Evolutionary conservation across 345 rosid genomes (phyloP).

Genomic region (Cochlearia excelsa): DNA sequence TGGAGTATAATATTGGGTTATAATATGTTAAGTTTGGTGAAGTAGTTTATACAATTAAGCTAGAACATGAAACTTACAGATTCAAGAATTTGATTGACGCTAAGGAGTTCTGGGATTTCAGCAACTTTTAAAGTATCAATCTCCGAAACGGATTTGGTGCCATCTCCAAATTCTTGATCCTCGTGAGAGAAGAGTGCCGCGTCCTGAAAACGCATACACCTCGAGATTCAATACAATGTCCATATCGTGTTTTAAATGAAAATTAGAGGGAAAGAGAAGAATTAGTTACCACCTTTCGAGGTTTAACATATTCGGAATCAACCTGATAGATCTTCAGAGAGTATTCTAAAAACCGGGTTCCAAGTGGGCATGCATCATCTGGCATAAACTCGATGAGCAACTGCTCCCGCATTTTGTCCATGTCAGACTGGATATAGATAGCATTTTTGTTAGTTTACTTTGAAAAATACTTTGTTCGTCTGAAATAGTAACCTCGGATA

Average conservation of each 20-base stretch:
- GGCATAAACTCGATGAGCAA: conserved; percentile 74
- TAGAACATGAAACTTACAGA: conserved; percentile 46
- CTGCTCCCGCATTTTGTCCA: conserved; percentile 51
- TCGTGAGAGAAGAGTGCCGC: conserved; percentile 43
- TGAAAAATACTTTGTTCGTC: background rate
- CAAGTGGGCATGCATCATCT: conserved; percentile 80
- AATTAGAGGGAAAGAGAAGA: conserved; percentile 15
- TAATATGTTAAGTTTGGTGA: conserved; percentile 3
- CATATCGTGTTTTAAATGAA: conserved; percentile 19
- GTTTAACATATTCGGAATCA: conserved; percentile 35
- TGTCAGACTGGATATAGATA: conserved; percentile 51
- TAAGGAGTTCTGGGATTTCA: conserved; percentile 47
- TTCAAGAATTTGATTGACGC: conserved; percentile 78
- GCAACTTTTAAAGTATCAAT: conserved; percentile 32
- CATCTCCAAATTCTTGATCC: conserved; percentile 57
- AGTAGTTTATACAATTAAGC: background rate
- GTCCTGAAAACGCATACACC: conserved; percentile 38
- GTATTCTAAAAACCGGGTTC: conserved; percentile 55
- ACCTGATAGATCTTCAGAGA: conserved; percentile 41
- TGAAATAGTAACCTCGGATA: background rate
- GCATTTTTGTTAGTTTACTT: conserved; percentile 20
- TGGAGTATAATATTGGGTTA: background rate
- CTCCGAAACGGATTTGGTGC: conserved; percentile 42
- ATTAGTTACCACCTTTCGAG: conserved; percentile 40
- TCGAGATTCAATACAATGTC: conserved; percentile 9